Evolutionary conservation across 2,329 filamentous ascomycete genomes (phyloP), one percentile per base, ranked within the genome.

Genomic region (Alternaria arborescens): DNA sequence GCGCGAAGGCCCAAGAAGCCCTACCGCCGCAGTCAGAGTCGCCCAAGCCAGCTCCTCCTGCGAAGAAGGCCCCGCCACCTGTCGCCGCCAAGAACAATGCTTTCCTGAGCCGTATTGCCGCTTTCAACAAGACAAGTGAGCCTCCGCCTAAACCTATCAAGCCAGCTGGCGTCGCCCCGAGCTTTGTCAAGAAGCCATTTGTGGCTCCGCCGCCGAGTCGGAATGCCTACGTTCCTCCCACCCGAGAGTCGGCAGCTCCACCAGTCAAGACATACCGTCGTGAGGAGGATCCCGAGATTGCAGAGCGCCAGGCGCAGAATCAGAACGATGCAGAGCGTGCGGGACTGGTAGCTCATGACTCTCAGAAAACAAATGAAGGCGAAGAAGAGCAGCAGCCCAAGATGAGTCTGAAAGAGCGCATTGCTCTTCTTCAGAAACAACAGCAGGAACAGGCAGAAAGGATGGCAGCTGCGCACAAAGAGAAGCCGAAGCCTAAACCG

Each of bases 111-210:
- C 91, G 95, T 64, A 97, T 99, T 76, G 95, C 95, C 34, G 94
- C 95, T 44, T 99, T 99, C 82, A 99, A 99, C 80, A 95, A 94
- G 77, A 84, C 92, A 44, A 88, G 91, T 38, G 93, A 93, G 6
- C 88, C 93, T 3, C 95, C 95, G 8, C 84, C 95, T 61, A 87
- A 93, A n/a, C 95, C 95, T 1, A 94, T 96, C 81, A 97, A 97
- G 76, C 92, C 93, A 10, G 57, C 58, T 20, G 85, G 86, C 61
- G 88, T 88, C 2, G 77, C 81, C 11, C 85, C 87, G 60, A 82
- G 85, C 64, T 98, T 98, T 74, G 89, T 99, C 79, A 97, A 94
- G 85, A 98, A 98, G 80, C 93, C 94, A 0, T 99, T 97, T 72
- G 94, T 99, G 58, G 92, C 95, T 4, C 93, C 95, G 52, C 95